Conservation (phyloP, 768 basidiomycete genomes). For the Macrolepiota albuminosa region DNA sequence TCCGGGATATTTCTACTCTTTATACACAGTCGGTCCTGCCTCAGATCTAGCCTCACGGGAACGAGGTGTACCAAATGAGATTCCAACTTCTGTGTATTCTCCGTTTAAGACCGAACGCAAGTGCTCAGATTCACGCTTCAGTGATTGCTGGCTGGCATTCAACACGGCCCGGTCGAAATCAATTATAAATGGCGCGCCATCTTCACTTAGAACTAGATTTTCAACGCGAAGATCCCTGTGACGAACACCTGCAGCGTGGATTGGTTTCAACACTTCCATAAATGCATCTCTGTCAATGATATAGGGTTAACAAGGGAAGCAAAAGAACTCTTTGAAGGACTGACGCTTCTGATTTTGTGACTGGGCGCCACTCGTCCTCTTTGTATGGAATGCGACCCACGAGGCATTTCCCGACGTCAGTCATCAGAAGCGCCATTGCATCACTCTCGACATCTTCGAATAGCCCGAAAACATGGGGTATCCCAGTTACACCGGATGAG, state of each 20-base stretch:
- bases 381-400: not conserved
- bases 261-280: conserved; percentile 10
- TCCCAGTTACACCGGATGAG: conserved; percentile 1
- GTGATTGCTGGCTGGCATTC: not conserved
- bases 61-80: not conserved
- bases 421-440: conserved; percentile 13
- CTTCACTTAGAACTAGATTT: conserved; percentile 1
- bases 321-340: not conserved
- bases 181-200: conserved; percentile 14
- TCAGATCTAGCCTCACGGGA: not conserved
- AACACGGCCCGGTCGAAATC: conserved; percentile 19
- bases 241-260: conserved; percentile 19
- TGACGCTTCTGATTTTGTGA: not conserved
- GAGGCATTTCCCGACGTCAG: conserved; percentile 2
- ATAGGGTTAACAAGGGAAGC: not conserved
- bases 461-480: conserved; percentile 9
- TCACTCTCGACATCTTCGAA: conserved; percentile 14
- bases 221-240: conserved; percentile 6
- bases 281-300: conserved; percentile 1
- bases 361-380: not conserved
- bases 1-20: not conserved
- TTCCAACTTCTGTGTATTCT: not conserved
- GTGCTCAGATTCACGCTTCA: conserved; percentile 9
- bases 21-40: too few species aligned
- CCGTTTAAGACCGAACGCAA: conserved; percentile 16